These are phyloP conservation scores for Aspergillus carbonarius DNA, from an alignment of 2,329 filamentous ascomycete genomes.

Conservation along the genomic window DNA sequence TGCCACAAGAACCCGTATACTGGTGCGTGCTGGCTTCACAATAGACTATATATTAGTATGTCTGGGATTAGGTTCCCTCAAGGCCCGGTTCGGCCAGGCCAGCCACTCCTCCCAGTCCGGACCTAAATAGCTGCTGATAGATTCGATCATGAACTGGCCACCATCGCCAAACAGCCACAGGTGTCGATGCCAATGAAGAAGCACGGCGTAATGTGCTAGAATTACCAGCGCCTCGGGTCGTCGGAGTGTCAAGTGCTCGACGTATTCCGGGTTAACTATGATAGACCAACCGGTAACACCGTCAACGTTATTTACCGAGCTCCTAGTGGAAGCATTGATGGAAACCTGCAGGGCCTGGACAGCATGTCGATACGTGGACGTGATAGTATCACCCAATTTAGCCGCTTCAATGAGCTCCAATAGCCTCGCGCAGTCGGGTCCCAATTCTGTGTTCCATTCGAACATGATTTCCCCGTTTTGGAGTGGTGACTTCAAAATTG, in stretches of 20 bases:
- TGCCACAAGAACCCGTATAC: too few relatives aligned
- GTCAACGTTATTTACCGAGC: neutral
- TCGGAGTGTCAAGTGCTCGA: constrained; percentile 29
- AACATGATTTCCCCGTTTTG: constrained; percentile 4
- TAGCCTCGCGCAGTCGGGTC: constrained; percentile 5
- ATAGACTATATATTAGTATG: neutral
- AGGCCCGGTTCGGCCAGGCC: constrained; percentile 21
- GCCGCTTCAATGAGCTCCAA: constrained; percentile 10
- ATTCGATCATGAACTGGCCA: constrained; percentile 27
- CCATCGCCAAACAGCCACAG: constrained; percentile 38
- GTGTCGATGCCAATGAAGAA: constrained; percentile 34
- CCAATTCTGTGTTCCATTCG: neutral
- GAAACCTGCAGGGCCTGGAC: constrained; percentile 11
- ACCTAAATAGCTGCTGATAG: constrained; percentile 26
- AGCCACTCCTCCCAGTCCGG: constrained; percentile 29
- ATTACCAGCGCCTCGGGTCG: constrained; percentile 40
- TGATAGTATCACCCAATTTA: constrained; percentile 5
- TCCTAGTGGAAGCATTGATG: neutral
- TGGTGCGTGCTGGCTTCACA: neutral
- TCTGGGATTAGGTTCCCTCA: neutral
- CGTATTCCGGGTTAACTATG: constrained; percentile 29
- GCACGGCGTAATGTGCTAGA: constrained; percentile 39
- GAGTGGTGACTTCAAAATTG: constrained; percentile 12
- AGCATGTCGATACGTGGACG: constrained; percentile 8
- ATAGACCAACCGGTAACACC: constrained; percentile 26